Evolutionary conservation across 106 monocot species (phyloP).

Genomic region (Allium fistulosum): DNA sequence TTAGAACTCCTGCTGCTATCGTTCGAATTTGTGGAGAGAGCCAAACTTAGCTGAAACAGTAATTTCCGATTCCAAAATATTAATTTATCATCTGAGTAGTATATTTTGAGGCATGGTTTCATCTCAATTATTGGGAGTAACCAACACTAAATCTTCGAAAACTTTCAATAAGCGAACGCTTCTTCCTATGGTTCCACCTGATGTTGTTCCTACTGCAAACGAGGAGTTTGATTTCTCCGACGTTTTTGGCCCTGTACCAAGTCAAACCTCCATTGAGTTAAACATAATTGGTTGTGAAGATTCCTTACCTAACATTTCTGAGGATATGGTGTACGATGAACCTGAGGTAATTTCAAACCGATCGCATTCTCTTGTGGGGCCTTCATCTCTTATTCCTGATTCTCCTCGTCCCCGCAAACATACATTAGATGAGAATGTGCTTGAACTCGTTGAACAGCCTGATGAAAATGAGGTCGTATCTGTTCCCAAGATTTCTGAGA

Average conservation of each 20-base stretch:
- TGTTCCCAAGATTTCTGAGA: slow-evolving; percentile 8
- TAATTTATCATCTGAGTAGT: slow-evolving; percentile 2
- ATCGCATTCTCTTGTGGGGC: slow-evolving; percentile 92
- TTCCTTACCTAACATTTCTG: slow-evolving; percentile 11
- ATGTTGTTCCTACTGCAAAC: slow-evolving; percentile 53
- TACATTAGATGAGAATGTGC: slow-evolving; percentile 48
- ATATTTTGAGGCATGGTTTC: slow-evolving; percentile 66
- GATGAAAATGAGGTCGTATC: slow-evolving; percentile 7
- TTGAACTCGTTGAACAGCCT: slow-evolving; percentile 42
- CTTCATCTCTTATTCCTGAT: slow-evolving; percentile 48
- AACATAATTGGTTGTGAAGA: slow-evolving; percentile 22
- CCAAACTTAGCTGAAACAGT: slow-evolving; percentile 36
- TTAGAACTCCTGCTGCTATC: slow-evolving; percentile 51
- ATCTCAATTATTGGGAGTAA: slow-evolving; percentile 31
- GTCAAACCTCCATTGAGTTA: slow-evolving; percentile 19
- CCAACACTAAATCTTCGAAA: slow-evolving; percentile 16
- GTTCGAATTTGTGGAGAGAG: slow-evolving; percentile 38
- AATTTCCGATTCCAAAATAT: background rate
- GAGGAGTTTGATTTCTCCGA: slow-evolving; percentile 92
- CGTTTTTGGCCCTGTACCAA: slow-evolving; percentile 78
- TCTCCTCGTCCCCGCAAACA: slow-evolving; percentile 34
- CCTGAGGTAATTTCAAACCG: slow-evolving; percentile 53
- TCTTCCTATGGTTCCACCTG: slow-evolving; percentile 54
- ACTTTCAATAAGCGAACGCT: slow-evolving; percentile 35
- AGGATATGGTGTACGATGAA: slow-evolving; percentile 44